Conservation (phyloP, 2,329 filamentous ascomycete genomes). For the Trichoderma asperellum region DNA sequence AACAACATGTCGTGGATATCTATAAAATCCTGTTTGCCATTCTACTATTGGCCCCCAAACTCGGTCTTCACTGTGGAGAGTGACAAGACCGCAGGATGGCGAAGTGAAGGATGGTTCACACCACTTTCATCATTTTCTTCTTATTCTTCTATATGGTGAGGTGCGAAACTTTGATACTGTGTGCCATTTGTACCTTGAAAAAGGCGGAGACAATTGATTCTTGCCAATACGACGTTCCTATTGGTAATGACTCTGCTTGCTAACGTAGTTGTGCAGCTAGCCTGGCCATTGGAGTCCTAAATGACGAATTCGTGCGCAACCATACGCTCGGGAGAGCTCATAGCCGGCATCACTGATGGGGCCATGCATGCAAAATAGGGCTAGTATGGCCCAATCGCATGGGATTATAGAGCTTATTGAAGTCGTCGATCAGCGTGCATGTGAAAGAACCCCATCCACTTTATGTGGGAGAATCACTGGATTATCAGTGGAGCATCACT, state of each 20-base stretch:
- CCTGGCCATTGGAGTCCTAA: not conserved
- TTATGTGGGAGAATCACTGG: not conserved
- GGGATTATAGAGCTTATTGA: not conserved
- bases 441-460: not conserved
- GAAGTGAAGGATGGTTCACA: not conserved
- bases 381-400: not conserved
- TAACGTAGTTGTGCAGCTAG: conserved; percentile 4
- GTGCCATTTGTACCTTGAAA: not conserved
- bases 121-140: not conserved
- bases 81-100: not conserved
- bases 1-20: too few relatives aligned
- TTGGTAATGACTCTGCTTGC: conserved; percentile 5
- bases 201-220: not conserved
- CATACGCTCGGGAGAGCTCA: conserved; percentile 6
- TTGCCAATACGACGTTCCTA: conserved; percentile 2
- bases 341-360: not conserved
- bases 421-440: not conserved
- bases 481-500: not conserved
- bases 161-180: conserved; percentile 3
- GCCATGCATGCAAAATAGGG: not conserved
- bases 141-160: not conserved
- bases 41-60: not conserved
- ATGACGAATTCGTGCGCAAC: conserved; percentile 10
- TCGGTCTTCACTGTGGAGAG: not conserved
- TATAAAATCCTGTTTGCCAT: not conserved